Base-by-base conservation (phyloP, 2,329 filamentous ascomycete species). In the Grosmannia clavigera region DNA sequence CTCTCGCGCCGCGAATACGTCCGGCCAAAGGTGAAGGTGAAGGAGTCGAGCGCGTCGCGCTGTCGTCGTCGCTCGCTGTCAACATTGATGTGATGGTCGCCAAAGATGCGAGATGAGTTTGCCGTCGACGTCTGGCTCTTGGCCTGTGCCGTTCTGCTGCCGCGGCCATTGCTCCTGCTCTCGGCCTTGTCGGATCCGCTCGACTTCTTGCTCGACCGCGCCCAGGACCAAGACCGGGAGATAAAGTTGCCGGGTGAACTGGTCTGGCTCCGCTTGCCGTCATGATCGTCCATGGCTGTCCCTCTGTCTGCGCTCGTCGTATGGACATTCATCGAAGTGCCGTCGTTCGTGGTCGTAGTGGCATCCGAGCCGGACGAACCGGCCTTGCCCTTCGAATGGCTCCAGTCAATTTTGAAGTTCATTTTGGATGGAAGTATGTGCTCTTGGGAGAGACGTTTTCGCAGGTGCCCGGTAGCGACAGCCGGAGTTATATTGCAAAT, bases 41-140 rank as follows among this genome's bases (percentile, higher is more conserved):
- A 79, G 60, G 73, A 68, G 61, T 71, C 71, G 46, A 80, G 70
- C 67, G 76, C 71, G 68, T 78, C 73, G 66, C 78, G 76, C 65
- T 79, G 74, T 59, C 71, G 70, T 22, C 78, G 75, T 22, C 68
- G 14, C 19, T 52, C 57, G 16, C 22, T 33, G 6, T 60, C 56
- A 63, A 63, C 54, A 64, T 62, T 62, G 62, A 65, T 52, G 50
- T 43, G 35, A 38, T 31, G 11, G 38, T 22, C 14, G 11, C n/a
- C 25, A 9, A 29, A 5, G 5, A 25, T 14, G 2, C 7, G 19
- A 16, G 35, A 22, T 3, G 33, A n/a, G 19, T 10, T 5, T 2
- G 38, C 38, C 29, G 40, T 22, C 43, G 46, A 31, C 12, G 12
- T 22, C 35, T 25, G 53, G 10, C 12, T 29, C 50, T 14, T 33